Evolutionary conservation across 2,329 filamentous ascomycete species (phyloP), one percentile per base, ranked within the genome.

Genomic region (Scleromitrula shiraiana): DNA sequence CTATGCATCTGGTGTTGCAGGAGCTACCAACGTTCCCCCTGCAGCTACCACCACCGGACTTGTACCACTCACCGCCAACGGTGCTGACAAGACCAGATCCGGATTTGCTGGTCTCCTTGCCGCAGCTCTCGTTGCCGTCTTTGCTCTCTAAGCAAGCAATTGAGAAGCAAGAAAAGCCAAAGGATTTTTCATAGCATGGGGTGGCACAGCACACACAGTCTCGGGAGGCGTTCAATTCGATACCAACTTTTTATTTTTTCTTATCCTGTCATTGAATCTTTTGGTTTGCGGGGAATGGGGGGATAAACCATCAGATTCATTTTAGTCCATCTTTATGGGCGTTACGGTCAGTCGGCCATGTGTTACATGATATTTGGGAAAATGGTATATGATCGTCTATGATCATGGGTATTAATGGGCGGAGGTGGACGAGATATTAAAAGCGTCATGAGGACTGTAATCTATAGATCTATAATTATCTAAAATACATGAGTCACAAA

Each of bases 11-110:
- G 40, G 41, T 5, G 45, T 17, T 3, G 45, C 45, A 5, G 45
- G 36, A 23, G 54, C 30, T 41, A 53, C 47, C 26, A 58, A 57
- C 36, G 52, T 53, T 39, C 63, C 59, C 39, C 46, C 55, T 49
- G 54, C 52, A 40, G 44, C 55, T 49, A 56, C 54, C 38, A 47
- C 58, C 12, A 59, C 64, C 30, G 65, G 66, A 52, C 65, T 67
- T 42, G 61, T 61, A 35, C 53, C 66, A 40, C 59, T 63, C 48
- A 58, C 60, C 48, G 62, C 69, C 41, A 63, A 67, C 43, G 64
- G 67, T 50, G 58, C 55, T 46, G 41, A 56, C 46, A 44, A 52
- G 41, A 46, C 41, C 46, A 51, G 54, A 52, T 44, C 59, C 49
- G 52, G 59, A 29, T 50, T 62, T 50, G 54, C 60, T 29, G 54